phyloP scores from a whole-genome alignment of 106 monocot genomes.

The Phalaenopsis equestris region DNA sequence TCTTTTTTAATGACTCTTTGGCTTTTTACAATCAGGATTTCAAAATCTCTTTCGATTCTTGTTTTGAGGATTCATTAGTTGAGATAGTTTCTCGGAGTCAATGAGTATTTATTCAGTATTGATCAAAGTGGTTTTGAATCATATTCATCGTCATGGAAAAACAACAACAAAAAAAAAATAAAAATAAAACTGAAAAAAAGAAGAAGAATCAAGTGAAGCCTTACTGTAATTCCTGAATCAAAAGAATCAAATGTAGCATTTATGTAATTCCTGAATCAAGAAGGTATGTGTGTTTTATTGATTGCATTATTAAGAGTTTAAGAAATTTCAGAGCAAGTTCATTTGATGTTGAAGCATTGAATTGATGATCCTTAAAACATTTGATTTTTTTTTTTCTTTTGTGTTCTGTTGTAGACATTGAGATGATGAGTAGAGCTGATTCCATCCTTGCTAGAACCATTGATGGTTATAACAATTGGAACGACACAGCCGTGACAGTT shows the following conservation, averaged over 20 bases:
- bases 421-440: conserved; percentile 21
- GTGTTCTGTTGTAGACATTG: conserved; percentile 10
- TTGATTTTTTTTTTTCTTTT: background rate
- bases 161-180: no score
- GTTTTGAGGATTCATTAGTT: no score
- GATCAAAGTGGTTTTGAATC: no score
- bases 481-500: conserved; percentile 28
- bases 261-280: background rate
- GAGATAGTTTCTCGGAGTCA: no score
- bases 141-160: no score
- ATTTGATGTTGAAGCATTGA: background rate
- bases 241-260: no score
- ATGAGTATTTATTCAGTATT: no score
- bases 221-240: no score
- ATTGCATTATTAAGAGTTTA: background rate
- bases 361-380: background rate
- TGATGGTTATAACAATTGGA: conserved; percentile 37
- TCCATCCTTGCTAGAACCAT: conserved; percentile 32
- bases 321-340: background rate
- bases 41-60: no score
- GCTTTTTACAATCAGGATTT: background rate
- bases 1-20: background rate
- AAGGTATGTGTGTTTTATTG: background rate
- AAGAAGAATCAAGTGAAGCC: no score
- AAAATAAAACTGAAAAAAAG: no score